These are phyloP conservation scores for Phytophthora kernoviae DNA, from an alignment of 352 stramenopile species.

Conservation along the genomic window DNA sequence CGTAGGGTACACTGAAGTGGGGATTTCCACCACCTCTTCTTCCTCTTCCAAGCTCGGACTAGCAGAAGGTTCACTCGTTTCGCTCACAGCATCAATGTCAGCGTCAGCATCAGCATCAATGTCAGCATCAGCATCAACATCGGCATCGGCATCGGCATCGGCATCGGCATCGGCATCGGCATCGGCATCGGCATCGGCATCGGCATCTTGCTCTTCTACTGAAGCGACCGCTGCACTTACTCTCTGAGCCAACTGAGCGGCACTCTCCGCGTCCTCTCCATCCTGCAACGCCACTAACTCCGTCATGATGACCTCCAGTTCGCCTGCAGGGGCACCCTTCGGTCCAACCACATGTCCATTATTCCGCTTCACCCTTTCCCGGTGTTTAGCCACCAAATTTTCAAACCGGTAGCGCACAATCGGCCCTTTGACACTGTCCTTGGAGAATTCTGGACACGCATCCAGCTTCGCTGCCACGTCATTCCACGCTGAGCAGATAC, in stretches of 20 bases:
- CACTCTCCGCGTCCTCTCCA: constrained; percentile 28
- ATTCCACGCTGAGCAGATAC: constrained; percentile 38
- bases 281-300: constrained; percentile 37
- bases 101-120: neutral
- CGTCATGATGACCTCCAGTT: constrained; percentile 42
- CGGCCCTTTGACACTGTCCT: constrained; percentile 36
- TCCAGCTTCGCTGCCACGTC: constrained; percentile 35
- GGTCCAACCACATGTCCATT: constrained; percentile 31
- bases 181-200: too few species aligned
- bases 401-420: constrained; percentile 45
- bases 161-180: neutral
- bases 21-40: neutral
- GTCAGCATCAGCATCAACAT: neutral
- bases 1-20: neutral
- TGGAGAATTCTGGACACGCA: constrained; percentile 29
- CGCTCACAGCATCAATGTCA: neutral
- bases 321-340: constrained; percentile 29
- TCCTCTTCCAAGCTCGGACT: constrained; percentile 19
- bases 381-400: constrained; percentile 38
- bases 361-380: constrained; percentile 36
- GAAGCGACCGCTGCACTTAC: constrained; percentile 16
- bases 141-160: neutral
- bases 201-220: neutral
- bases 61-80: neutral
- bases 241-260: constrained; percentile 30